Conservation (phyloP, 352 stramenopile species). For the Globisporangium spinosum region DNA sequence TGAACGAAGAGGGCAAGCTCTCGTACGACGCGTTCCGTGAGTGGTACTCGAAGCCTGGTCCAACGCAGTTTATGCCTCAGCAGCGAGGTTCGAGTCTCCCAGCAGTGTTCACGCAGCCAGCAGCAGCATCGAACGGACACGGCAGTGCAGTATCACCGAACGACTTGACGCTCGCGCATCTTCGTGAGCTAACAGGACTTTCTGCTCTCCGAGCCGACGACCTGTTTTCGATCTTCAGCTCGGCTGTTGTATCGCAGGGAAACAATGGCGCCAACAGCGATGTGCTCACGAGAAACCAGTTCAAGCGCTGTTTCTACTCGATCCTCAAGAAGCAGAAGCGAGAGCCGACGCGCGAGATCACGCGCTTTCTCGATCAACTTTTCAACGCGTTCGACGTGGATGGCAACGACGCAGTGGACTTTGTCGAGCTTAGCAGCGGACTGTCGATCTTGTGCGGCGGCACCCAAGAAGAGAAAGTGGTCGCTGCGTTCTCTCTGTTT, state of each 20-base stretch:
- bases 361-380: slow-evolving; percentile 59
- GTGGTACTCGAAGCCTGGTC: slow-evolving; percentile 75
- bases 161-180: slow-evolving; percentile 24
- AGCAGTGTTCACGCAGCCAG: slow-evolving; percentile 7
- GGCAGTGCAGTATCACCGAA: background rate
- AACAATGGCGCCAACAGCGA: slow-evolving; percentile 8
- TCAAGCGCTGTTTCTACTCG: slow-evolving; percentile 63
- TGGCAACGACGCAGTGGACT: slow-evolving; percentile 64
- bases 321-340: slow-evolving; percentile 63
- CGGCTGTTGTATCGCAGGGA: slow-evolving; percentile 18
- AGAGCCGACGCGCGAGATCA: slow-evolving; percentile 42
- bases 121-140: background rate
- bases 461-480: slow-evolving; percentile 71
- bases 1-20: slow-evolving; percentile 63
- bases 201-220: slow-evolving; percentile 46
- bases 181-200: slow-evolving; percentile 59
- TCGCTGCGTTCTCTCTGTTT: slow-evolving; percentile 80
- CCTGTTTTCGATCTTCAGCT: slow-evolving; percentile 55
- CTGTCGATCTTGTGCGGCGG: slow-evolving; percentile 76
- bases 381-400: slow-evolving; percentile 81
- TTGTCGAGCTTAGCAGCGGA: slow-evolving; percentile 71
- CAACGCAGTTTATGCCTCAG: slow-evolving; percentile 32
- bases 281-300: slow-evolving; percentile 53
- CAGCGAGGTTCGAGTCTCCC: background rate
- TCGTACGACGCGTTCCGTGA: slow-evolving; percentile 69